Percentiles rank a stretch among this genome's conserved stretches.
Conservation (phyloP, 257 asterid genomes). For the Lycium barbarum region DNA sequence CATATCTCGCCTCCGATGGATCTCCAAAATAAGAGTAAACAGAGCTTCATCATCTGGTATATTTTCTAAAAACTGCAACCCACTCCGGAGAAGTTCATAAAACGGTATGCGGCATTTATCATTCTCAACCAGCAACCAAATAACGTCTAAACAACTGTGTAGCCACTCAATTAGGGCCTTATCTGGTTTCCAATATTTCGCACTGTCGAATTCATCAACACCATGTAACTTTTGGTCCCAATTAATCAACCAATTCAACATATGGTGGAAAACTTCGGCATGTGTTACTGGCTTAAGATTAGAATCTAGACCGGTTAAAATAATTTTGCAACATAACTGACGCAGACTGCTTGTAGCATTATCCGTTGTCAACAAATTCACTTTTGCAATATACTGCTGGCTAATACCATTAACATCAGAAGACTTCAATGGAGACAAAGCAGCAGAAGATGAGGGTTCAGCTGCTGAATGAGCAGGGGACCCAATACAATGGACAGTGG, state of each 20-base stretch:
- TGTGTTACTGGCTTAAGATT: conserved; percentile 81
- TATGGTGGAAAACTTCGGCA: conserved; percentile 76
- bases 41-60: conserved; percentile 98
- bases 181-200: conserved; percentile 75
- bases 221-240: conserved; percentile 85
- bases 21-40: conserved; percentile 90
- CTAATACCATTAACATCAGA: conserved; percentile 57
- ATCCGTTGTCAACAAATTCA: conserved; percentile 56
- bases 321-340: conserved; percentile 89
- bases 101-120: conserved; percentile 87
- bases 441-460: conserved; percentile 71
- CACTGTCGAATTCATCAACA: conserved; percentile 69
- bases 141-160: conserved; percentile 92
- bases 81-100: conserved; percentile 91
- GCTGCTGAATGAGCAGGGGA: conserved; percentile 85
- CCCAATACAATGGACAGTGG: conserved; percentile 82
- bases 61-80: conserved; percentile 88
- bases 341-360: conserved; percentile 81
- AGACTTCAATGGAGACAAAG: conserved; percentile 74
- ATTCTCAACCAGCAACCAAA: conserved; percentile 90
- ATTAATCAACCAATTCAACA: conserved; percentile 87
- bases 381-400: conserved; percentile 62
- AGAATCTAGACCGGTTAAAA: conserved; percentile 75
- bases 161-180: conserved; percentile 89
- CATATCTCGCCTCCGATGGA: conserved; percentile 94